A percentile compares a stretch with the other conserved stretches of the same genome.
phyloP scores from a whole-genome alignment of 2,329 filamentous ascomycete genomes.

The Dactylonectria estremocensis region DNA sequence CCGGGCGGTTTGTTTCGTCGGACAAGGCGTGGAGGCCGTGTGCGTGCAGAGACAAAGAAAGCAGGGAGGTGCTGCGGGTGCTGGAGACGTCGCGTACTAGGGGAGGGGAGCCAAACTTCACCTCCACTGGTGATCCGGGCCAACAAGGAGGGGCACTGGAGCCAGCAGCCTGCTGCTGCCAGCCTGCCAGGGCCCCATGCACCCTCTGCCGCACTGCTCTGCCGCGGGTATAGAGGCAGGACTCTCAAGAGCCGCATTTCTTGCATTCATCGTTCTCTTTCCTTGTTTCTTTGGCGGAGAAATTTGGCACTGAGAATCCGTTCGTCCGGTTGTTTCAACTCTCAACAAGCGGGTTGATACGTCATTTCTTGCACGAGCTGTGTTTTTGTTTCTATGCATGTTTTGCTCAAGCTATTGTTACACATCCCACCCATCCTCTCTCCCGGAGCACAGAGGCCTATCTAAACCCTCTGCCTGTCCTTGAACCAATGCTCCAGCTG shows the following conservation, averaged over 20 bases:
- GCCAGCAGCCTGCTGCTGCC: conserved; percentile 3
- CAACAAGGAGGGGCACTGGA: conserved; percentile 43
- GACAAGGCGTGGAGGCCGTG: conserved; percentile 5
- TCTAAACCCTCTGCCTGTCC: conserved; percentile 65
- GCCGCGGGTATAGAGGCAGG: conserved; percentile 23
- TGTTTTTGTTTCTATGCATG: conserved; percentile 17
- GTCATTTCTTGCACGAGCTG: conserved; percentile 9
- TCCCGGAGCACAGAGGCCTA: conserved; percentile 61
- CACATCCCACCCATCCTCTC: conserved; percentile 41
- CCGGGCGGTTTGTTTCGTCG: conserved; percentile 18
- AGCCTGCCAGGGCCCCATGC: conserved; percentile 32
- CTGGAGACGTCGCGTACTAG: conserved; percentile 13
- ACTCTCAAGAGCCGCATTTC: conserved; percentile 1
- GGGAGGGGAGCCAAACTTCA: conserved; percentile 15
- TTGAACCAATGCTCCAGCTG: conserved; percentile 49
- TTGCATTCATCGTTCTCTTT: neutral
- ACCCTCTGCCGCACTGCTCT: conserved; percentile 19
- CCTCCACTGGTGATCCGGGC: conserved; percentile 29
- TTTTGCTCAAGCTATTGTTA: conserved; percentile 43
- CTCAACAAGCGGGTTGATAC: conserved; percentile 7
- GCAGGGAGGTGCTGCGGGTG: conserved; percentile 9
- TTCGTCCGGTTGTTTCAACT: neutral
- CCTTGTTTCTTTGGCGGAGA: conserved; percentile 9
- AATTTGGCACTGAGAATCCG: neutral
- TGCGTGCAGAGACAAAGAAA: conserved; percentile 4